Base-by-base conservation (phyloP, 1,284 basidiomycete species). In the Earliella scabrosa region DNA sequence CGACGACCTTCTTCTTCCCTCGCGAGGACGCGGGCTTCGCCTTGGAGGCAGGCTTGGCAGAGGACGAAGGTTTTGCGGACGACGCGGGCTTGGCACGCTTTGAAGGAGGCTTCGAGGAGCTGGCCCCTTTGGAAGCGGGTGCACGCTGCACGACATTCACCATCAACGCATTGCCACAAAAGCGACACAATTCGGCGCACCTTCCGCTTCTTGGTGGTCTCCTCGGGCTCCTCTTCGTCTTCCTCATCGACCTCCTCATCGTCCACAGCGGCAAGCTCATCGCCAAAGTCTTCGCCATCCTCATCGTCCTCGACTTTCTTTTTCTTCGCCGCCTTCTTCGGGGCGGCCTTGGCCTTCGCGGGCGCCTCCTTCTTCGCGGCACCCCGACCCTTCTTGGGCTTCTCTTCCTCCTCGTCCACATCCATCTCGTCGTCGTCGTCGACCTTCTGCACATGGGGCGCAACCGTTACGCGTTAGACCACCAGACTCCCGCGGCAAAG, bases 371-470 rank as follows among this genome's bases (percentile, higher is more conserved):
- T 64, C 60, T 69, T 71, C 31, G 65, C 67, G 3, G 61, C 52
- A 2, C 59, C 66, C 27, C 56, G 55, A 39, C 71, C 74, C 65
- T 73, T 77, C 62, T 73, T 75, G 20, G 70, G 72, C 64, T 69
- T 70, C 54, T 69, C 70, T 58, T 78, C 79, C 54, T 69, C 70
- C 58, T 78, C 79, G 29, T 73, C 76, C 21, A 75, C 73, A 34
- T 66, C 62, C 31, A 67, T 67, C 8, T 66, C 63, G 6, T 65
- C 65, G 8, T 63, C 67, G 10, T 68, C 67, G 6, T 66, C 66
- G 27, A 52, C 55, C 52, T 71, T 51, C 57, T 56, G 23, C 47
- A 54, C 5, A 20, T 13, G 13, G 52, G 13, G n/a, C 21, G 41
- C 16, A 49, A 10, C 16, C 23, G 44, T 57, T 31, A 53, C 45